These are phyloP conservation scores for Carex scoparia DNA, from an alignment of 176 grass and related monocot genomes.

Conservation along the genomic window DNA sequence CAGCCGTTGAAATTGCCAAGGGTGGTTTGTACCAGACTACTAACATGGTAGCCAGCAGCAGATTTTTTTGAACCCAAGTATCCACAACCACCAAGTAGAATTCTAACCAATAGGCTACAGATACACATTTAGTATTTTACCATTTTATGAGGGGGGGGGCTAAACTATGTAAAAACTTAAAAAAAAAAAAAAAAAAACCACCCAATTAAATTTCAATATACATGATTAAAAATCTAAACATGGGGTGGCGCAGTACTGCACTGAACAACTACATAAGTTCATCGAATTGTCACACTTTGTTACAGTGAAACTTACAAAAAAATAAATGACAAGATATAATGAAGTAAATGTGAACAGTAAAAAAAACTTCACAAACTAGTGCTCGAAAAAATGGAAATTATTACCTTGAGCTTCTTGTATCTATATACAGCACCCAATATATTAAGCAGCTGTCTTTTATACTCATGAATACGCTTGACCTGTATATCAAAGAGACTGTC, in stretches of 20 bases:
- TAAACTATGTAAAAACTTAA: too few relatives aligned
- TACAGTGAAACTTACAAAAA: neutral
- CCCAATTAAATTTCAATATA: too few relatives aligned
- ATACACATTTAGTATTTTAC: too few relatives aligned
- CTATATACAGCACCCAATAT: conserved; percentile 46
- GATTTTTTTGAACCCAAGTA: too few relatives aligned
- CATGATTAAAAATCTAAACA: too few relatives aligned
- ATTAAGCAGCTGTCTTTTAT: conserved; percentile 54
- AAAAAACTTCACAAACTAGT: neutral
- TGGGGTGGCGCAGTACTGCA: neutral
- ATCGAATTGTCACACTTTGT: neutral
- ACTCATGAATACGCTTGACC: conserved; percentile 54
- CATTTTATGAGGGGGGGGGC: too few relatives aligned
- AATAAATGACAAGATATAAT: conserved; percentile 2
- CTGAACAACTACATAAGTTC: conserved; percentile 5
- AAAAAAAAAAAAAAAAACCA: too few relatives aligned
- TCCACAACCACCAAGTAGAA: too few relatives aligned
- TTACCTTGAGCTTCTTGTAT: conserved; percentile 58
- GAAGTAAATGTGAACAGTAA: neutral
- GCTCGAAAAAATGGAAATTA: neutral
- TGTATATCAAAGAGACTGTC: conserved; percentile 54
- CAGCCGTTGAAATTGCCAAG: neutral
- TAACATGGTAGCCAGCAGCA: neutral
- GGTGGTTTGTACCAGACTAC: neutral
- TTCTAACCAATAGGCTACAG: too few relatives aligned